These are phyloP conservation scores for Picea sitchensis DNA, from an alignment of 75 land plant genomes.

Conservation along the genomic window DNA sequence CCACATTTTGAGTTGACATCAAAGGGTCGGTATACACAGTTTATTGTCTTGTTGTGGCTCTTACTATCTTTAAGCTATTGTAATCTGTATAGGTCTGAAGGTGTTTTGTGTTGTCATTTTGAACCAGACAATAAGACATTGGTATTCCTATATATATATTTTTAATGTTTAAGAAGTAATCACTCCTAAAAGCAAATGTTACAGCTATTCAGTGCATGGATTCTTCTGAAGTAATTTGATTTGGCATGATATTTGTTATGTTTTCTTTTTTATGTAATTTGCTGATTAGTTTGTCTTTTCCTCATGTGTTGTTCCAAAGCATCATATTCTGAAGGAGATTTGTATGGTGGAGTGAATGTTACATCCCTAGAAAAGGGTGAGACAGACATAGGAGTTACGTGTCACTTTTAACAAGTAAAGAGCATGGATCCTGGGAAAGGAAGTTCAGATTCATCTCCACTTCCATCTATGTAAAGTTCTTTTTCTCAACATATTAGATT, in stretches of 20 bases:
- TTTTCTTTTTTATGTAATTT: not conserved
- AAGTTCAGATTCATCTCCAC: not conserved
- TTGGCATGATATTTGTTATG: not conserved
- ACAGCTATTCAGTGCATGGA: not conserved
- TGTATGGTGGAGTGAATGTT: not conserved
- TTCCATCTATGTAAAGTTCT: conserved; percentile 2
- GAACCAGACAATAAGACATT: not conserved
- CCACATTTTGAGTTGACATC: no score
- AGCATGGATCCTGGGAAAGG: conserved; percentile 3
- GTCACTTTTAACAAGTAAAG: not conserved
- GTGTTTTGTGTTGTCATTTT: not conserved
- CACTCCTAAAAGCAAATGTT: not conserved
- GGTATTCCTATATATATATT: not conserved
- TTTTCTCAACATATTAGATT: not conserved
- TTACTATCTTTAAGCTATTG: not conserved
- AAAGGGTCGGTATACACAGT: no score
- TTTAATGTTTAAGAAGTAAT: not conserved
- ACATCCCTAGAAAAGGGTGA: not conserved
- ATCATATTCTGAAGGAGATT: not conserved
- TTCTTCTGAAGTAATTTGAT: not conserved
- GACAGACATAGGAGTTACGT: not conserved
- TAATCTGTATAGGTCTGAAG: not conserved
- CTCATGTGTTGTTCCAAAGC: not conserved
- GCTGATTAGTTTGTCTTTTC: not conserved
- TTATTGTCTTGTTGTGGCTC: not conserved